These are phyloP conservation scores for Naegleria gruberi DNA, from an alignment of 208 protist genomes.

Conservation along the genomic window DNA sequence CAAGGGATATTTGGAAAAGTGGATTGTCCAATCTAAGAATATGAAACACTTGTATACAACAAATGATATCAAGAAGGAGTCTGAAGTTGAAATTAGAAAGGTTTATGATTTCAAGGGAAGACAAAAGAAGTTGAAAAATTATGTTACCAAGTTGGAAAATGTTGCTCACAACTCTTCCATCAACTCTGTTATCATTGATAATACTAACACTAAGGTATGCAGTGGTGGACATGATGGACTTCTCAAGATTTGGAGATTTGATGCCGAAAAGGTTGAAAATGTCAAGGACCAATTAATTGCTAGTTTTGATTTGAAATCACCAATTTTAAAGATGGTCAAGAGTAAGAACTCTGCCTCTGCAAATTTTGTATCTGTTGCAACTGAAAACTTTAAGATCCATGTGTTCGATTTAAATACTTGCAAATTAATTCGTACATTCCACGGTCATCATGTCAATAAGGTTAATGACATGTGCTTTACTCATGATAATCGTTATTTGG, in stretches of 20 bases:
- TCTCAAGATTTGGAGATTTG: not conserved
- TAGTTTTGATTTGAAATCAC: not conserved
- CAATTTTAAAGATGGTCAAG: constrained; percentile 7
- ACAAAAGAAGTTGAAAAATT: not conserved
- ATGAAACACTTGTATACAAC: not conserved
- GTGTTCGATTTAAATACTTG: constrained; percentile 4
- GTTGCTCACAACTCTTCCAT: not conserved
- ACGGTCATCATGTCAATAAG: not conserved
- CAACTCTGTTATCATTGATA: not conserved
- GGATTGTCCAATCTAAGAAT: not conserved
- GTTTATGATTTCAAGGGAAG: not conserved
- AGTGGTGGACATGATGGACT: not conserved
- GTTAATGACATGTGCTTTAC: not conserved
- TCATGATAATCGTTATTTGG: not conserved
- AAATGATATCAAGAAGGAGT: not conserved
- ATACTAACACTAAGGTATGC: not conserved
- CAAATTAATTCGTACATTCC: not conserved
- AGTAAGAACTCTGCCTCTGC: not conserved
- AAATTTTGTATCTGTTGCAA: not conserved
- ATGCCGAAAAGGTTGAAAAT: not conserved
- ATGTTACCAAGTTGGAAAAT: not conserved
- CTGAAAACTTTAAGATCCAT: not conserved
- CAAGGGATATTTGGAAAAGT: constrained; percentile 8
- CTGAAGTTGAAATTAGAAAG: not conserved
- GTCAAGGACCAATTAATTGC: not conserved